Evolutionary conservation across 345 rosid genomes (phyloP), one percentile per base, ranked within the genome.

Genomic region (Capsella bursapastoris): DNA sequence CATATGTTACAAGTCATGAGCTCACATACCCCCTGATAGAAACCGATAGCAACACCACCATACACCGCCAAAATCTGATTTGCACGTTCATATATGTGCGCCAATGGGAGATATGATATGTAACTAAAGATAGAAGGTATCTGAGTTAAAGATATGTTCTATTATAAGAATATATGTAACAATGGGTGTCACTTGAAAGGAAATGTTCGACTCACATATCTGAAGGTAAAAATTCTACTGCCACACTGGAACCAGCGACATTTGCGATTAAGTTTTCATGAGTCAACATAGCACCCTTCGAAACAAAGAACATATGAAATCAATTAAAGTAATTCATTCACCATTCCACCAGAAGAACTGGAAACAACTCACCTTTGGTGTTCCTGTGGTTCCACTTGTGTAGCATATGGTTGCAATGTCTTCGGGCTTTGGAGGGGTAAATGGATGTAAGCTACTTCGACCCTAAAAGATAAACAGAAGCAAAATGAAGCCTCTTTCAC

Each of bases 311-410:
- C 38, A 70, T 4, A 48, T 16, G 25, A 22, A 65, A 66, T 22
- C 22, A 75, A 56, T 34, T 40, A 50, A 51, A 38, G 41, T 45
- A 14, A 56, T 7, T 53, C 41, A 68, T 61, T 48, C 57, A 66
- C 43, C 60, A 58, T 57, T 6, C 11, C 16, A 78, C 52, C 44
- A 66, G 35, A 57, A 43, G n/a, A 29, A 27, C 40, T 31, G 34
- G 13, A 48, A 37, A 70, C 37, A 57, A 15, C 67, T 68, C 75
- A 90, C 98, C 90, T 91, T 91, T 43, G 98, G 98, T 66, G 90
- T 87, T 76, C 98, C 98, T 25, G 98, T 91, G 51, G 98, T 94
- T 63, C 98, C 98, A 84, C 98, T 91, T 15, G 98, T 93, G 77
- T 91, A 93, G 91, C 97, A 93, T 71, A 93, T 88, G 34, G 98